Evolutionary conservation across 441 rosid genomes (phyloP), one percentile per base, ranked within the genome.

Genomic region (Pelargonium australe): DNA sequence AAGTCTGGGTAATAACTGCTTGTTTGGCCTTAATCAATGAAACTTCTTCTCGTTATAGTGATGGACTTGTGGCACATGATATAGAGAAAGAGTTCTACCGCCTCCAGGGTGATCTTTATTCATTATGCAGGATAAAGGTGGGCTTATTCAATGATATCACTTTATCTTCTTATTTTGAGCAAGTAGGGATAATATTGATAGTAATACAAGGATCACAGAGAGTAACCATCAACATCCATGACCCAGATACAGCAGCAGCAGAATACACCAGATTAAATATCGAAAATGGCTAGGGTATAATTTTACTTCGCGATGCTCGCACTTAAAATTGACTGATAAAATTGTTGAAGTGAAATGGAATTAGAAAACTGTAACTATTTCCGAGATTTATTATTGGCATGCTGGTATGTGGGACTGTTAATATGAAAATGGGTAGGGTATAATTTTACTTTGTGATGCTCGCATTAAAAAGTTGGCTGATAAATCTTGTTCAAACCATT

Each of bases 1-100:
- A 95, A 85, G 95, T 95, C 63, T 95, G 98, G 99, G 95, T 92
- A 67, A 84, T 88, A 69, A 95, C 96, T 73, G 98, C 96, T 64
- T 92, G 98, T 82, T 79, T 84, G 80, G 89, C 92, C 72, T 75
- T 92, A 80, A 79, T 91, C 57, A 75, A 77, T 58, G 94, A 92
- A 66, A 89, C 94, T 74, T 77, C 86, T 74, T 89, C 97, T 77
- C 82, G 82, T 63, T 87, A 89, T 76, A 79, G 79, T 64, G 89
- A 82, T 66, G 91, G 95, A 73, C 81, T 68, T 69, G 89, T 79
- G 13, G 76, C 92, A 72, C 80, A 85, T 73, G 98, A 95, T 77
- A 75, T 86, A 60, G 96, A 95, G 75, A 95, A 89, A 83, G 99
- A 95, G 77, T 90, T 95, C 83, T 89, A 87, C 77, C 91, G 94